A percentile compares a stretch with the other conserved stretches of the same genome.
phyloP scores from a whole-genome alignment of 2,329 filamentous ascomycete genomes.

The Cadophora malorum region DNA sequence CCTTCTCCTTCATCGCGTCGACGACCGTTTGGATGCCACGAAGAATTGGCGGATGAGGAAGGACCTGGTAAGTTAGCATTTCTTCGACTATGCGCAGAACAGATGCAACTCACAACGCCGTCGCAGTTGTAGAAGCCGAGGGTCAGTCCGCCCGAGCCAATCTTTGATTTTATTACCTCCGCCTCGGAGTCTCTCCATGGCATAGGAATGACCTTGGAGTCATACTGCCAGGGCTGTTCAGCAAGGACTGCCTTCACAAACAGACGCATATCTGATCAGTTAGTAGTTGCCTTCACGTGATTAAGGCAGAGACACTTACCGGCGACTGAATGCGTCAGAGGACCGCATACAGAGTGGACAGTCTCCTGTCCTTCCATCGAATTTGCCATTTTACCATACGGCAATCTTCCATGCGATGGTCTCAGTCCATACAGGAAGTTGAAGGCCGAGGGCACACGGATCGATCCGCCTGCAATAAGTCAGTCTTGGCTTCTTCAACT shows the following conservation, averaged over 20 bases:
- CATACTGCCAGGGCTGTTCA: conserved; percentile 46
- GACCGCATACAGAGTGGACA: conserved; percentile 45
- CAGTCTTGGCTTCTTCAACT: neutral
- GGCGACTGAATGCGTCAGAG: conserved; percentile 48
- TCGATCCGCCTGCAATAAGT: conserved; percentile 40
- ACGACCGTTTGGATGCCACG: conserved; percentile 44
- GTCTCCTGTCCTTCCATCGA: conserved; percentile 53
- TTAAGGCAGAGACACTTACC: conserved; percentile 35
- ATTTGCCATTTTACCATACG: conserved; percentile 44
- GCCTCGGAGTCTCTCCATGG: conserved; percentile 46
- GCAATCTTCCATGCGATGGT: conserved; percentile 42
- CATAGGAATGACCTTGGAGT: conserved; percentile 48
- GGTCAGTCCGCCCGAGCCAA: conserved; percentile 46
- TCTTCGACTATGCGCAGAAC: neutral
- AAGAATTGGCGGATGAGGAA: conserved; percentile 48
- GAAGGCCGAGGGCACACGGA: conserved; percentile 47
- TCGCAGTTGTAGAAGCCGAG: conserved; percentile 48
- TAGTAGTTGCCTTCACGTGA: conserved; percentile 32
- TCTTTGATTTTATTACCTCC: conserved; percentile 45
- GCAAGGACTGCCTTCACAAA: conserved; percentile 47
- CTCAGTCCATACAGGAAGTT: conserved; percentile 48
- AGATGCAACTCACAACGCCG: conserved; percentile 39
- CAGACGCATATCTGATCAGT: conserved; percentile 44
- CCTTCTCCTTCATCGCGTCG: conserved; percentile 44
- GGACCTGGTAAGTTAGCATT: conserved; percentile 35